Conservation (phyloP, 371 early-diverging fungal species). For the Mortierella sp. region DNA sequence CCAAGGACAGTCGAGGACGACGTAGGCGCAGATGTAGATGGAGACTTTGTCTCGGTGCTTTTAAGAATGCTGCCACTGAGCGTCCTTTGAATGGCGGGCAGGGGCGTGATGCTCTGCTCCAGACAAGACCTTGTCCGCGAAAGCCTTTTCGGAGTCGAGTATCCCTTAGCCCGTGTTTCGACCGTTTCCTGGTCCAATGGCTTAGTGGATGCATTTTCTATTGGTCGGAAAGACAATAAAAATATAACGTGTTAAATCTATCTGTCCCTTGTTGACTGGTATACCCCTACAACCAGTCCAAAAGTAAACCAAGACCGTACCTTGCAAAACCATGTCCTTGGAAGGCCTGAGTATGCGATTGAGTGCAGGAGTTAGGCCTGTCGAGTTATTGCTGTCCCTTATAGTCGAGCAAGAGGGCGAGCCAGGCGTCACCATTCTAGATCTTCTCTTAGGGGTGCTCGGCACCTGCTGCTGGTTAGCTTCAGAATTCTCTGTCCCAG, state of each 20-base stretch:
- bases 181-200: not conserved
- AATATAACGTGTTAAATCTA: not conserved
- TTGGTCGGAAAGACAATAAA: not conserved
- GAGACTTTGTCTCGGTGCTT: not conserved
- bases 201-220: not conserved
- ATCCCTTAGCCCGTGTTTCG: slow-evolving; percentile 4
- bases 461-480: slow-evolving; percentile 1
- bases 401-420: not conserved
- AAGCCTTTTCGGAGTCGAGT: slow-evolving; percentile 16
- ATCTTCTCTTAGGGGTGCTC: slow-evolving; percentile 9
- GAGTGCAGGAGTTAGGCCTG: slow-evolving; percentile 36
- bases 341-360: slow-evolving; percentile 25
- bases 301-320: not conserved
- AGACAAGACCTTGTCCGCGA: slow-evolving; percentile 11
- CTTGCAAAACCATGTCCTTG: slow-evolving; percentile 8
- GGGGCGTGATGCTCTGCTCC: not conserved
- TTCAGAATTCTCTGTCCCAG: slow-evolving; percentile 1
- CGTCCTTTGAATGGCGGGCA: slow-evolving; percentile 1
- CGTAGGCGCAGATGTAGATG: not conserved
- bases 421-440: not conserved
- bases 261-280: too few species aligned
- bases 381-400: slow-evolving; percentile 14
- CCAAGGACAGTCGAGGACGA: slow-evolving; percentile 10
- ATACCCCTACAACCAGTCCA: too few species aligned
- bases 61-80: not conserved